These are phyloP conservation scores for Glycyrrhiza uralensis DNA, from an alignment of 306 rosid species.

Conservation along the genomic window DNA sequence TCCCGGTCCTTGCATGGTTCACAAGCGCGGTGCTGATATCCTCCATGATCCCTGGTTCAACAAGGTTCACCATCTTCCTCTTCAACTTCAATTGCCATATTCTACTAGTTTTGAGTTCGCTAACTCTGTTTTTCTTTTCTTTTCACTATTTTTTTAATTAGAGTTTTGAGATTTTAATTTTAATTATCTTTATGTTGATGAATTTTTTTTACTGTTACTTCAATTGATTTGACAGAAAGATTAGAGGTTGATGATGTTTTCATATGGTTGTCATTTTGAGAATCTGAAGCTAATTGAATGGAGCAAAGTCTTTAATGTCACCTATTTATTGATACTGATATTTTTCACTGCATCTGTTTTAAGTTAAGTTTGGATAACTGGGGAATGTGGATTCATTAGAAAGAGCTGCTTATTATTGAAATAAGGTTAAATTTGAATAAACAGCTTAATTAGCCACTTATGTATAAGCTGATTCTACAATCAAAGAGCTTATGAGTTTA, in stretches of 20 bases:
- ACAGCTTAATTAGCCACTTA: no score
- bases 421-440: no score
- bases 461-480: no score
- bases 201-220: neutral
- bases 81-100: neutral
- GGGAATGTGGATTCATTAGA: neutral
- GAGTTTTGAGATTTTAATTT: neutral
- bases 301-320: neutral
- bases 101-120: neutral
- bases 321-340: neutral
- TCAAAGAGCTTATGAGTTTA: no score
- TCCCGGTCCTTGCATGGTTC: constrained; percentile 92
- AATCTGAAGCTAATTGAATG: neutral
- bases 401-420: neutral
- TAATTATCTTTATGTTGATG: neutral
- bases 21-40: constrained; percentile 97
- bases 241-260: no score
- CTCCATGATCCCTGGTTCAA: constrained; percentile 99
- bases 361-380: constrained; percentile 5
- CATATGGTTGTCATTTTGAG: neutral
- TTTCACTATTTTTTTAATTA: neutral
- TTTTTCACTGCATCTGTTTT: neutral
- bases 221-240: neutral
- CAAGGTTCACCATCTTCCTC: constrained; percentile 50
- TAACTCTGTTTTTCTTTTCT: neutral